Conservation (phyloP, 1,284 basidiomycete genomes). For the Cutaneotrichosporon cyanovorans region DNA sequence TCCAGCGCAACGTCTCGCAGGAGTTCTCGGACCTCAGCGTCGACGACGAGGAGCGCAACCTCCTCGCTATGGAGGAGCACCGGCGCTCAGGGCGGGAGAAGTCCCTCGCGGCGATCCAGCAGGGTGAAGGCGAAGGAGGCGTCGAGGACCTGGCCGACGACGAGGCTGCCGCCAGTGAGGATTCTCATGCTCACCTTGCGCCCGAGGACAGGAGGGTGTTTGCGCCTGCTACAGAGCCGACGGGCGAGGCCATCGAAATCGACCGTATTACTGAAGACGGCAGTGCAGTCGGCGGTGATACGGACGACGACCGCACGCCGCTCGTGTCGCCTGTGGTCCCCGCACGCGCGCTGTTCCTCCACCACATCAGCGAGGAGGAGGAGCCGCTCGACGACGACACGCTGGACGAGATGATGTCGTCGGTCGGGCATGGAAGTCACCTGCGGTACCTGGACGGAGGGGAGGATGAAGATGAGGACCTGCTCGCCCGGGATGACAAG, state of each 20-base stretch:
- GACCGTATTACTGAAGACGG: neutral
- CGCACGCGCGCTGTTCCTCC: conserved; percentile 7
- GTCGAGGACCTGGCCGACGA: neutral
- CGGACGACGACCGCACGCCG: neutral
- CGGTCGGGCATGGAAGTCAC: conserved; percentile 1
- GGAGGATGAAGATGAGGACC: conserved; percentile 11
- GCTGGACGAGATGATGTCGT: conserved; percentile 16
- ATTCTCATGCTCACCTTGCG: neutral
- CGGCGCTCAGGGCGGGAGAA: conserved; percentile 33
- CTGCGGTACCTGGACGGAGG: conserved; percentile 1
- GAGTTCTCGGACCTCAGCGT: conserved; percentile 10
- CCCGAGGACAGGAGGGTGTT: conserved; percentile 1
- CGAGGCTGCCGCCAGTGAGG: neutral
- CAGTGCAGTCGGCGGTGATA: neutral
- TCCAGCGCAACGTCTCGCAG: conserved; percentile 8
- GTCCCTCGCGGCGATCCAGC: conserved; percentile 32
- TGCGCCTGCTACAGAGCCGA: conserved; percentile 3
- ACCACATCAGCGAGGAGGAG: conserved; percentile 19
- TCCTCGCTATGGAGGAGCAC: conserved; percentile 20
- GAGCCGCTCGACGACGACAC: conserved; percentile 16
- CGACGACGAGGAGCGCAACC: conserved; percentile 22
- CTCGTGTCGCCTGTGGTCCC: neutral
- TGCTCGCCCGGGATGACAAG: conserved; percentile 1
- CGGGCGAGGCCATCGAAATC: conserved; percentile 1
- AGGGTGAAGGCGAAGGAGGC: neutral